These are phyloP conservation scores for Fagopyrum esculentum DNA, from an alignment of 148 eudicot species.

Conservation along the genomic window DNA sequence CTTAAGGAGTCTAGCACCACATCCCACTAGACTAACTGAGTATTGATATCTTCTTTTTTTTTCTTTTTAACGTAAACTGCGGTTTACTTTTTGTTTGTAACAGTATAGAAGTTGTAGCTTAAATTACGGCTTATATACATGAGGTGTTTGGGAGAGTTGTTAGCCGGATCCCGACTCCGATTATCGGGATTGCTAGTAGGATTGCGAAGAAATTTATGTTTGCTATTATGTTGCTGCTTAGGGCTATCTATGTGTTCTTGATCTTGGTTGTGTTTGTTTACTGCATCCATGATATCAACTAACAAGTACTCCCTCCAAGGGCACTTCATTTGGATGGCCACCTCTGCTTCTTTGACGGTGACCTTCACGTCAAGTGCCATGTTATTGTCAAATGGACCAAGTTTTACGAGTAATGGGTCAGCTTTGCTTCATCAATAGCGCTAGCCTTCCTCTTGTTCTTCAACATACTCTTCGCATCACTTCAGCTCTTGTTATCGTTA, in stretches of 20 bases:
- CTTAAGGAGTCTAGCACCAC: too few relatives aligned
- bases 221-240: neutral
- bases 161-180: constrained; percentile 7
- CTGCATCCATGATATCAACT: constrained; percentile 36
- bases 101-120: too few relatives aligned
- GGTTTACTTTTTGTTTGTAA: too few relatives aligned
- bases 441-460: constrained; percentile 36
- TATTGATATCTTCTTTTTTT: too few relatives aligned
- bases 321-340: constrained; percentile 38
- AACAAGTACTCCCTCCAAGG: constrained; percentile 42
- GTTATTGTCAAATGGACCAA: constrained; percentile 16
- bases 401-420: constrained; percentile 14
- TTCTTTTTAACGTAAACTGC: too few relatives aligned
- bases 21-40: too few relatives aligned
- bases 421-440: constrained; percentile 35
- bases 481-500: constrained; percentile 13
- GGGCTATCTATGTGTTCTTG: too few relatives aligned
- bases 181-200: constrained; percentile 6
- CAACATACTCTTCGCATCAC: constrained; percentile 13
- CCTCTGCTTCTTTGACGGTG: constrained; percentile 27
- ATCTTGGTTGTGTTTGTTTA: constrained; percentile 13
- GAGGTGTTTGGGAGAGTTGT: constrained; percentile 4
- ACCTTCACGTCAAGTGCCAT: constrained; percentile 26
- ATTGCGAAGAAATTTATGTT: constrained; percentile 12
- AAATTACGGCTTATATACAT: too few relatives aligned